Evolutionary conservation across 2,329 filamentous ascomycete genomes (phyloP), one percentile per base, ranked within the genome.

Genomic region (Talaromyces sp.): DNA sequence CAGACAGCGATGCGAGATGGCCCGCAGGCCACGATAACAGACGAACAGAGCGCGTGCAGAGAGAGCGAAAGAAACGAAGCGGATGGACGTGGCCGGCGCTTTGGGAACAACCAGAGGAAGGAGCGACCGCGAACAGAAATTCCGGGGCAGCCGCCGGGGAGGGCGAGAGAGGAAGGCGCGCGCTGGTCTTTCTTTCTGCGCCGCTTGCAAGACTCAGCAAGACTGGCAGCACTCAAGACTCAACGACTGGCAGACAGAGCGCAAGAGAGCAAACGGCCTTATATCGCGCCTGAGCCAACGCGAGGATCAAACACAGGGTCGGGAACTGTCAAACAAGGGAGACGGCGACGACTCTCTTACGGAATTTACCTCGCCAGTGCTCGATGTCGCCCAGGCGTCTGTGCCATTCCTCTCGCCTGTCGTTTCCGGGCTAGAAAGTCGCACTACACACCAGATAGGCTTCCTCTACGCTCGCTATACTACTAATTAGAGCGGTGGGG

Each of bases 61-160:
- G 51, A 19, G 30, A 42, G 36, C 36, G 47, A 33, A 28, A 61
- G 15, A 51, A 15, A 53, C 27, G 36, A 60, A 32, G 51, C 17
- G 36, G 32, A 39, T 33, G 47, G 47, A 28, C 39, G 52, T 52
- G 32, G 57, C 57, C 33, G 51, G 30, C 47, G 57, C 25, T 39
- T 49, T 59, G 47, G 28, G 56, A 47, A 15, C 10, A 47, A 22
- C 17, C 8, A 25, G 15, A 47, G 52, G 58, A 22, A 36, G 27
- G 32, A 55, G 27, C 51, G 30, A 52, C 60, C 60, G 60, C 60
- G 60, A 61, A 61, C 60, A 61, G 59, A 39, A 47, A 47, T 47
- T 47, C 44, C 44, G 22, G 25, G 44, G 55, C n/a, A 19, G 42
- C 11, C 17, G 56, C 19, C 39, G 17, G 15, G 39, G 25, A 51